Base-by-base conservation (phyloP, 106 monocot genomes). In the Triglochin maritima region DNA sequence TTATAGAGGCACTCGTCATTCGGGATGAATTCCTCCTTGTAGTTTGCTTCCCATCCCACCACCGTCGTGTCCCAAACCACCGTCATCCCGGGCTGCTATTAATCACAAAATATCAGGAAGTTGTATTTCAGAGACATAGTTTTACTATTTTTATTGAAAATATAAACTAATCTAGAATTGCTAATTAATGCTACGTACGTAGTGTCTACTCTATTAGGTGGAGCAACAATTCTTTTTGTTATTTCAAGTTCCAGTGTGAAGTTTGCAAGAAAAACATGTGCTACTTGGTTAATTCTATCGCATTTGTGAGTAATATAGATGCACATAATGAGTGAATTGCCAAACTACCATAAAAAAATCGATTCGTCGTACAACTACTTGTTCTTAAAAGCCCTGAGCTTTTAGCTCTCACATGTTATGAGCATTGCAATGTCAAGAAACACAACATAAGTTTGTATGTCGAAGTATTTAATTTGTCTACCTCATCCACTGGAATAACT, bases 11-110 rank as follows among this genome's bases (percentile, higher is more conserved):
- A 60, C 63, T 90, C 90, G 58, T 90, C 90, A 2, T 90, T 77
- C 6, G 87, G 90, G n/a, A 80, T 76, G 60, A 87, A 90, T 75
- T 87, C 87, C 41, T 87, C 90, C 70, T 64, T 82, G 76, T 80
- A 84, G 66, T 9, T 62, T 45, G 80, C 87, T 10, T 87, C 90
- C 79, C 87, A 87, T 47, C 90, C 90, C 54, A 87, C 90, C 12
- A 79, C 84, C 14, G 68, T 75, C 5, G 87, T 10, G 70, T 90
- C 87, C 87, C 90, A 87, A 4, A 90, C 66, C 41, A 84, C 71
- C 0, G 84, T 90, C 64, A 84, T 72, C 16, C 87, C 84, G 2
- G 80, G 64, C 90, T 90, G 82, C 52, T 56, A 29, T 46, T 1
- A 48, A 4, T 9, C 51, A 13, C 17, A 51, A 15, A 3, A 29